Conservation (phyloP, 768 basidiomycete species). For the Suillus subaureus region DNA sequence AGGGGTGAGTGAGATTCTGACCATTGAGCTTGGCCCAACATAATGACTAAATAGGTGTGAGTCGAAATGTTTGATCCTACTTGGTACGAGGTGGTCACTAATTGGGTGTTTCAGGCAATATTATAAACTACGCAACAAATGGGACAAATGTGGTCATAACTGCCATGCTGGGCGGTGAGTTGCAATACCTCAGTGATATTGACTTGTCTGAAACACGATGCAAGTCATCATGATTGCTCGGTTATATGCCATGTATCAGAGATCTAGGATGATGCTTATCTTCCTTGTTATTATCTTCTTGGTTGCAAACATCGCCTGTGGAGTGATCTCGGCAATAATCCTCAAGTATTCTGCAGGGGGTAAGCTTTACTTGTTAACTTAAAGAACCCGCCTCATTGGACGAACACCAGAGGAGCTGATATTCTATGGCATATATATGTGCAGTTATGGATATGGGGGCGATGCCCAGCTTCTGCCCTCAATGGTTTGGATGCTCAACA, state of each 20-base stretch:
- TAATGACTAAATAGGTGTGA: neutral
- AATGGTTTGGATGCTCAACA: too few relatives aligned
- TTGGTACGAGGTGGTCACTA: neutral
- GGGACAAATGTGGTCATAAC: neutral
- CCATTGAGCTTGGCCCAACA: neutral
- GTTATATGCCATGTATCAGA: neutral
- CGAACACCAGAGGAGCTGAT: too few relatives aligned
- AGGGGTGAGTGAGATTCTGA: neutral
- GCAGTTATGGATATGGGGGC: too few relatives aligned
- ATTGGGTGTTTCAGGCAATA: neutral
- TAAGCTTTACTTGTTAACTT: too few relatives aligned
- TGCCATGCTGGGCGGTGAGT: neutral
- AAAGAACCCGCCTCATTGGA: too few relatives aligned
- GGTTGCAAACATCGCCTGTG: neutral
- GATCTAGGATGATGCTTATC: neutral
- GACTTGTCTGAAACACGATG: neutral
- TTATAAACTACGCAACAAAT: neutral
- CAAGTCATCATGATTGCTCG: neutral
- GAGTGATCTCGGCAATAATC: neutral
- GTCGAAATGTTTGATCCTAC: neutral
- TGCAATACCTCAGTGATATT: neutral
- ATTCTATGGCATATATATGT: too few relatives aligned
- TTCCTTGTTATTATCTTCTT: neutral
- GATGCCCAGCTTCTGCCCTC: too few relatives aligned
- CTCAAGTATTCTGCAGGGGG: neutral